phyloP scores from a whole-genome alignment of 2,329 filamentous ascomycete species.

The Amauroascus verrucosus region DNA sequence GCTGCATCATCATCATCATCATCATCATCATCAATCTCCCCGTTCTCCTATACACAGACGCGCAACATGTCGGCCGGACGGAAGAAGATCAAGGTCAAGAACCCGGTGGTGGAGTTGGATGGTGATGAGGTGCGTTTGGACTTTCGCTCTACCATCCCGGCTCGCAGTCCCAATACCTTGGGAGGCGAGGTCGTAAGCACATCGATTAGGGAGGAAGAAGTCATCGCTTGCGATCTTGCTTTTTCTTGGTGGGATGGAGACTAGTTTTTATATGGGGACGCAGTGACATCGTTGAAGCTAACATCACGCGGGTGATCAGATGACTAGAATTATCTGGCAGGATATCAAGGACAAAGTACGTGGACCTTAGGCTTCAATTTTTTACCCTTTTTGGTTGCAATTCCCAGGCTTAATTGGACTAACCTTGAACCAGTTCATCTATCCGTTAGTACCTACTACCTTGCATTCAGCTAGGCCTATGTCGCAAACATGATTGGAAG shows the following conservation, averaged over 20 bases:
- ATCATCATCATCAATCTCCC: no score
- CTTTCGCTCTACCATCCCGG: conserved; percentile 12
- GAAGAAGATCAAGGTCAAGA: conserved; percentile 98
- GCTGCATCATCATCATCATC: neutral
- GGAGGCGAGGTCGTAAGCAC: neutral
- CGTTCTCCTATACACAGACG: conserved; percentile 20
- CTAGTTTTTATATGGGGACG: neutral
- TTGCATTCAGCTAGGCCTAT: neutral
- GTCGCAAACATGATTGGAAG: neutral
- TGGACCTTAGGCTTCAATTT: conserved; percentile 14
- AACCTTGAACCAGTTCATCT: conserved; percentile 56
- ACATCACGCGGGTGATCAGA: conserved; percentile 41
- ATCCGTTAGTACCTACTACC: conserved; percentile 50
- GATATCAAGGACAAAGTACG: conserved; percentile 87
- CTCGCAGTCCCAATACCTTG: neutral
- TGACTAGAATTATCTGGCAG: conserved; percentile 99
- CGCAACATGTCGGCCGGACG: conserved; percentile 40
- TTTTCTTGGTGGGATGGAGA: neutral
- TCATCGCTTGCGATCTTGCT: no score
- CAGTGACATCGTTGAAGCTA: neutral
- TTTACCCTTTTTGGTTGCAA: conserved; percentile 8
- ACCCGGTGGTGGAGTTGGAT: conserved; percentile 94
- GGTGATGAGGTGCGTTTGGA: conserved; percentile 51
- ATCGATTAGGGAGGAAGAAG: neutral
- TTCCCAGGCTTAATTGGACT: conserved; percentile 3